Base-by-base conservation (phyloP, 2,329 filamentous ascomycete species). In the Fusarium piperis region DNA sequence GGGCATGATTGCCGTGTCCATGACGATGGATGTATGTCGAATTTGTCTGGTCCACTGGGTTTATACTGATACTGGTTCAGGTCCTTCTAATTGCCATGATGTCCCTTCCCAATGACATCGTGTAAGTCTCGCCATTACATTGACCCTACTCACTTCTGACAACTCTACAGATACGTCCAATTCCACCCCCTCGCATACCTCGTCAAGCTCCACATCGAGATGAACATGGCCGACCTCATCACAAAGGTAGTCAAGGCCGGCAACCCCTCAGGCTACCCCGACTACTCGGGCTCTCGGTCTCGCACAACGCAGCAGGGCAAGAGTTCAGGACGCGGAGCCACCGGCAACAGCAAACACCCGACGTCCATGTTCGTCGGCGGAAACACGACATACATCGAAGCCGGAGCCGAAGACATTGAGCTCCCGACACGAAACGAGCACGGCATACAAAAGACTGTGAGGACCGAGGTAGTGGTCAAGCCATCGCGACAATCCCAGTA, bases 201-300 rank as follows among this genome's bases (percentile, higher is more conserved):
- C 16, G 84, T 87, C 58, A 88, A 88, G 62, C 81, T 88, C 13
- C 84, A 87, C 62, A 87, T 88, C 68, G 86, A 88, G 71, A 83
- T 88, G 81, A 84, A 82, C 30, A 87, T 88, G 85, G 85, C 86
- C 46, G 84, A 85, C 28, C 81, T 88, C 20, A 87, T 87, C 71
- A 83, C 77, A 20, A 83, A 82, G 58, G 78, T 84, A 0, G 76
- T 78, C 53, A 76, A 76, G 35, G 74, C 74, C 9, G 75, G 72
- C 36, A 77, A 77, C 41, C 64, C 65, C 23, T 28, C 84, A 86
- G 73, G 74, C 2, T 71, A 74, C 30, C 62, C 64, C 35, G 70
- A 77, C 33, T 76, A 76, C 51, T 76, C 74, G 3, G 68, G 67
- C 2, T 74, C 67, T 9, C 71, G 64, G n/a, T 77, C 75, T 6